Evolutionary conservation across 2,329 filamentous ascomycete genomes (phyloP).

Genomic region (Cordyceps fumosorosea): DNA sequence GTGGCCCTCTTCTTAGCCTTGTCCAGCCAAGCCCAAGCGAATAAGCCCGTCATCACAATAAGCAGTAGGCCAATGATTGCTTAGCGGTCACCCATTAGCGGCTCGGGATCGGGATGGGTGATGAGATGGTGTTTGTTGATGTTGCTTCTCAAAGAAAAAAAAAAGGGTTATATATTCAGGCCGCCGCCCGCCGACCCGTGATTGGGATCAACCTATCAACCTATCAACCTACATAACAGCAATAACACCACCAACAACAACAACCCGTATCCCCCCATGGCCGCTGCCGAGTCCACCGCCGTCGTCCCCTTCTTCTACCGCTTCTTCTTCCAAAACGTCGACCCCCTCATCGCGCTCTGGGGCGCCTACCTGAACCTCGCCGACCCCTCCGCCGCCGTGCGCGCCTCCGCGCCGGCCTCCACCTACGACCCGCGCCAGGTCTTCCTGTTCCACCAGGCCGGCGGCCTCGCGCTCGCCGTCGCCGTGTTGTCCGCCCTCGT

Average conservation of each 20-base stretch:
- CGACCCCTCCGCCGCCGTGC: slow-evolving; percentile 13
- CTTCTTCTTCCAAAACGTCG: slow-evolving; percentile 19
- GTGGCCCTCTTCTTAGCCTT: not conserved
- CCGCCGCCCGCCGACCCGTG: no score
- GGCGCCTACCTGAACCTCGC: slow-evolving; percentile 19
- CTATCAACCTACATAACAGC: not conserved
- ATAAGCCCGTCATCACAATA: not conserved
- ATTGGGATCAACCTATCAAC: no score
- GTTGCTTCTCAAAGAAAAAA: not conserved
- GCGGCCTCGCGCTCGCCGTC: slow-evolving; percentile 17
- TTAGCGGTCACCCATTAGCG: not conserved
- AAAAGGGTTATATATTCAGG: not conserved
- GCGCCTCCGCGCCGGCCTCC: slow-evolving; percentile 13
- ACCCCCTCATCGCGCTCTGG: slow-evolving; percentile 18
- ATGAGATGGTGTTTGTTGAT: no score
- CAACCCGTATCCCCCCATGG: not conserved
- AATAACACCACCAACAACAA: not conserved
- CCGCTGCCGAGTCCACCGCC: slow-evolving; percentile 5
- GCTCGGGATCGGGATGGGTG: no score
- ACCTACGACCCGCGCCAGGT: slow-evolving; percentile 14
- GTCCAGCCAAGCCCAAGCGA: no score
- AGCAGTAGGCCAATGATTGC: not conserved
- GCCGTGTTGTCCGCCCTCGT: slow-evolving; percentile 17
- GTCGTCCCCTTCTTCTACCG: slow-evolving; percentile 14
- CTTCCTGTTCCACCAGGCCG: slow-evolving; percentile 19